phyloP scores from a whole-genome alignment of 2,329 filamentous ascomycete genomes.

The Trichoderma breve region DNA sequence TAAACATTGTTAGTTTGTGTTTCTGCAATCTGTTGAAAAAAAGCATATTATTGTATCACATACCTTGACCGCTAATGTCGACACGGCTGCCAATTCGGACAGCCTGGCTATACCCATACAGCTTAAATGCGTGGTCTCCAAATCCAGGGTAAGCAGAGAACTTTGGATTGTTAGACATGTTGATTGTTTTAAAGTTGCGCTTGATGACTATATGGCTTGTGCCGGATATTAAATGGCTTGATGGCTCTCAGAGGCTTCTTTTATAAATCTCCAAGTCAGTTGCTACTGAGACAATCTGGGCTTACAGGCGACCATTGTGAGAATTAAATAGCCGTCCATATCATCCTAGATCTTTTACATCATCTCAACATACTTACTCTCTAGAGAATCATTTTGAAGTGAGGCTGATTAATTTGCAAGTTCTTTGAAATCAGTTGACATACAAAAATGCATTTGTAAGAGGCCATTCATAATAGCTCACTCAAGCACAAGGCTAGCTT shows the following conservation, averaged over 20 bases:
- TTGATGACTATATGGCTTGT: not conserved
- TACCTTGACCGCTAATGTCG: not conserved
- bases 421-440: not conserved
- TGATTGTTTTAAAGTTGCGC: not conserved
- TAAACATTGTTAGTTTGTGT: not conserved
- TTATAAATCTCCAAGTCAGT: not conserved
- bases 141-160: not conserved
- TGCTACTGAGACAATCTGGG: not conserved
- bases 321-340: not conserved
- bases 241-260: not conserved
- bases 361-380: not conserved
- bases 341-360: not conserved
- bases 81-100: not conserved
- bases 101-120: not conserved
- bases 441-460: not conserved
- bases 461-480: not conserved
- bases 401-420: not conserved
- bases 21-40: not conserved
- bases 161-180: not conserved
- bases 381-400: not conserved
- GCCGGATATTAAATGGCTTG: not conserved
- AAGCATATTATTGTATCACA: not conserved
- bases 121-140: not conserved
- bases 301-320: not conserved
- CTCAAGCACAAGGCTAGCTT: not conserved